These are phyloP conservation scores for Nephelium lappaceum DNA, from an alignment of 345 rosid genomes.

Conservation along the genomic window DNA sequence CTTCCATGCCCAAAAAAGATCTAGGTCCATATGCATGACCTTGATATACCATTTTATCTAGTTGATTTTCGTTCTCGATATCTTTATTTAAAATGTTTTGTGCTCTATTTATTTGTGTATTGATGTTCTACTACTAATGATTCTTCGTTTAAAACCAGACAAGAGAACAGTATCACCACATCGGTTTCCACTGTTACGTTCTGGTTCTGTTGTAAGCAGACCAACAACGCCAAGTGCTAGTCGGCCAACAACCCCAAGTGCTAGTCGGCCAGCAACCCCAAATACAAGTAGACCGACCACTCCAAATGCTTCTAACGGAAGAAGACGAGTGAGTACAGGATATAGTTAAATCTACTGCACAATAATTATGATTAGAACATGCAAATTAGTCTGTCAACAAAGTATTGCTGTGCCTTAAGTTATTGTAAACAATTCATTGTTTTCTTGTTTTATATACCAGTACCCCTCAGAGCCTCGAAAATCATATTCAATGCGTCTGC, in stretches of 20 bases:
- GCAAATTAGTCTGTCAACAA: conserved; percentile 10
- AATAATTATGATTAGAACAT: background rate
- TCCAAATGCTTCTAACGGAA: conserved; percentile 55
- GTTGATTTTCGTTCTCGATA: background rate
- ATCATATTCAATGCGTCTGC: conserved; percentile 72
- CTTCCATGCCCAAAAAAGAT: conserved; percentile 66
- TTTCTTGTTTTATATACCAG: conserved; percentile 34
- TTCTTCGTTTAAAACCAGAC: conserved; percentile 41
- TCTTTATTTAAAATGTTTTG: background rate
- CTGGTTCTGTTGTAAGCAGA: conserved; percentile 70
- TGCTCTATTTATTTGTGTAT: background rate
- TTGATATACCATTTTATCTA: conserved; percentile 8
- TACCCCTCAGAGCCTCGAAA: conserved; percentile 87
- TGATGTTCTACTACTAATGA: conserved; percentile 1
- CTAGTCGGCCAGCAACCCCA: conserved; percentile 59
- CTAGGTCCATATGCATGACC: conserved; percentile 40
- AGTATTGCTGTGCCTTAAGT: background rate
- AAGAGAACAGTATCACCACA: conserved; percentile 76
- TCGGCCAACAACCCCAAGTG: conserved; percentile 67
- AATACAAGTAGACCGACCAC: conserved; percentile 48
- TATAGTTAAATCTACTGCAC: background rate
- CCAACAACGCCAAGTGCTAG: too few species aligned
- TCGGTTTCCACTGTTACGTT: conserved; percentile 81
- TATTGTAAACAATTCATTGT: background rate
- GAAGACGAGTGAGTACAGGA: conserved; percentile 49